Base-by-base conservation (phyloP, 352 stramenopile species). In the Globisporangium okanoganense region DNA sequence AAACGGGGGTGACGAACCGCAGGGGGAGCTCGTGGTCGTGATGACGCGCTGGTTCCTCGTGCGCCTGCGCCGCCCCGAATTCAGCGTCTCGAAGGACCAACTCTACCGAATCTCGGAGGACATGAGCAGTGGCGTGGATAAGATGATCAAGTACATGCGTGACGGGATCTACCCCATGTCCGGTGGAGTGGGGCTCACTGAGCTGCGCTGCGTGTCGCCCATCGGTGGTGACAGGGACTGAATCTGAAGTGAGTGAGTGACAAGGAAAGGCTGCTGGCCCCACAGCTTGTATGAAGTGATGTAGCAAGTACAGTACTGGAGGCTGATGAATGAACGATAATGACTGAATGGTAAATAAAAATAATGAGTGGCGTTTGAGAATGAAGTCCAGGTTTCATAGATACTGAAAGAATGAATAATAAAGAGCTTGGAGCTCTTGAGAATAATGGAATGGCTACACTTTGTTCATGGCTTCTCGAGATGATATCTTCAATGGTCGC, bases 21-120 rank as follows among this genome's bases (percentile, higher is more conserved):
- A 36, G 0, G 16, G 14, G 1, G 29, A 56, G 27, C 49, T 56
- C 7, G 22, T 66, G 9, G 51, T 54, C 35, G 51, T 61, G 35
- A 36, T 59, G 18, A 66, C 60, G 4, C 51, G 52, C 14, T 61
- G 43, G 58, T 38, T 36, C 27, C 43, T 62, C 12, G 20, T 62
- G 6, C 45, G 38, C 0, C 18, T 66, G 18, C 40, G 18, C 9
- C 24, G 20, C 0, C 61, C 61, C 0, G 52, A 33, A 43, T 57
- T 57, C 22, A 35, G 6, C 9, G 35, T 64, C 14, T 40, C 59
- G 2, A 43, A 65, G 16, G 22, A 58, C 7, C n/a, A 22, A 13
- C 12, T 56, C 8, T 8, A 56, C 31, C 20, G 10, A 8, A 56
- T 63, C 35, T 40, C 57, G 45, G 41, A 47, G 16, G 57, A 56